Evolutionary conservation across 495 filamentous ascomycete species (phyloP).

Genomic region (Aspergillus asperescens): DNA sequence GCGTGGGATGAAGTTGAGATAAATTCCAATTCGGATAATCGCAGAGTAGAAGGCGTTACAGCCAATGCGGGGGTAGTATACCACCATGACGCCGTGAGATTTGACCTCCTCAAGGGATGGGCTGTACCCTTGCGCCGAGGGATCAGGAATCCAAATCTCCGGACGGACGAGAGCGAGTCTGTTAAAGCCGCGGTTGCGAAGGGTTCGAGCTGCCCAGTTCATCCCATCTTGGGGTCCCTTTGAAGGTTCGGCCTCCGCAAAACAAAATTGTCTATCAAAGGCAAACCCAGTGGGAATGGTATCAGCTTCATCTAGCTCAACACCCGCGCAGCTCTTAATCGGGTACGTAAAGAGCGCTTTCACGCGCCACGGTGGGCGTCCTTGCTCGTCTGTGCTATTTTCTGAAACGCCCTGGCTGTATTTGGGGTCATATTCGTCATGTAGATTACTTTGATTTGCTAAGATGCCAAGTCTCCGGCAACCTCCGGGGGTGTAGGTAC

Average conservation of each 20-base stretch:
- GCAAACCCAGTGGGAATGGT: constrained; percentile 68
- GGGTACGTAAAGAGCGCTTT: constrained; percentile 85
- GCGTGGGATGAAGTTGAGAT: constrained; percentile 19
- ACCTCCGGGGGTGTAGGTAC: constrained; percentile 18
- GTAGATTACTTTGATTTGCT: constrained; percentile 27
- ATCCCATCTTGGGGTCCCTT: constrained; percentile 12
- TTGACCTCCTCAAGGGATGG: constrained; percentile 33
- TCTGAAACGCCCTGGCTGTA: constrained; percentile 26
- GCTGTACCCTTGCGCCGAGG: constrained; percentile 40
- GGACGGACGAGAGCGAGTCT: constrained; percentile 66
- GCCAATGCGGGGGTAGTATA: constrained; percentile 31
- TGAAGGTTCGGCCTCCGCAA: constrained; percentile 59
- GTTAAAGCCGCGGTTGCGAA: constrained; percentile 63
- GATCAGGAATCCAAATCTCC: constrained; percentile 76
- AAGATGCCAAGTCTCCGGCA: constrained; percentile 36
- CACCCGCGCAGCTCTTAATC: constrained; percentile 77
- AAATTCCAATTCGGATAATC: constrained; percentile 16
- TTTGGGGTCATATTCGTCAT: constrained; percentile 35
- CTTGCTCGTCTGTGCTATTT: constrained; percentile 11
- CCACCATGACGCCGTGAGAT: constrained; percentile 35
- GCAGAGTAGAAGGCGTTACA: constrained; percentile 3
- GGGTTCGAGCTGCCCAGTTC: constrained; percentile 71
- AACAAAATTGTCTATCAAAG: constrained; percentile 80
- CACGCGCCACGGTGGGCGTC: constrained; percentile 48
- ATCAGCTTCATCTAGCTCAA: constrained; percentile 64